Conservation (phyloP, 768 basidiomycete genomes). For the Leccinellum rugosiceps region DNA sequence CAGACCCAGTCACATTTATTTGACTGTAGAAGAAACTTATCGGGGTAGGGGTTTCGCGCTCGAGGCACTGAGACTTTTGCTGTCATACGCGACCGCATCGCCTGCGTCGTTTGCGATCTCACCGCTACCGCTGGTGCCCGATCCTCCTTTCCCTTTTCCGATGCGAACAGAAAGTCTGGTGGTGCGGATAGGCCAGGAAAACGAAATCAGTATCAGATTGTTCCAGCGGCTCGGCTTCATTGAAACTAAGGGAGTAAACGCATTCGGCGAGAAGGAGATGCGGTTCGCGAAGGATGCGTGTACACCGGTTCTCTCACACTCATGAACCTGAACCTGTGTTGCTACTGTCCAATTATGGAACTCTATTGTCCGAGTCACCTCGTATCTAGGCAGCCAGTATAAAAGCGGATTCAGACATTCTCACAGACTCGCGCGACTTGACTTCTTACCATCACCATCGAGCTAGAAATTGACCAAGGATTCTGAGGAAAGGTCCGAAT, state of each 20-base stretch:
- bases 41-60: constrained; percentile 66
- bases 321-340: background rate
- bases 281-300: constrained; percentile 30
- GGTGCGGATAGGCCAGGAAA: constrained; percentile 67
- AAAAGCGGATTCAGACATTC: background rate
- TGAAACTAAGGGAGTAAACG: constrained; percentile 61
- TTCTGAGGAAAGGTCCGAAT: too few species aligned
- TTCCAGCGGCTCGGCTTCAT: constrained; percentile 78
- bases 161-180: constrained; percentile 51
- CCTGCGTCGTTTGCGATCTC: constrained; percentile 20
- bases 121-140: constrained; percentile 15
- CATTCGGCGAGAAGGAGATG: constrained; percentile 86
- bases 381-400: background rate
- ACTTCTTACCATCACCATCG: background rate
- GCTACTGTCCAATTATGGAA: constrained; percentile 1
- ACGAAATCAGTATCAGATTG: constrained; percentile 64
- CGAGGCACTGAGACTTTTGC: constrained; percentile 61
- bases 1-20: background rate
- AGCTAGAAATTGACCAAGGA: background rate
- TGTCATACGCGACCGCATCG: constrained; percentile 62
- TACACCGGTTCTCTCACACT: constrained; percentile 1
- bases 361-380: constrained; percentile 18
- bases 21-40: constrained; percentile 52
- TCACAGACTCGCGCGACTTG: constrained; percentile 1
- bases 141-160: constrained; percentile 39